Conservation (phyloP, 169 alveolate species). For the Eimeria maxima region DNA sequence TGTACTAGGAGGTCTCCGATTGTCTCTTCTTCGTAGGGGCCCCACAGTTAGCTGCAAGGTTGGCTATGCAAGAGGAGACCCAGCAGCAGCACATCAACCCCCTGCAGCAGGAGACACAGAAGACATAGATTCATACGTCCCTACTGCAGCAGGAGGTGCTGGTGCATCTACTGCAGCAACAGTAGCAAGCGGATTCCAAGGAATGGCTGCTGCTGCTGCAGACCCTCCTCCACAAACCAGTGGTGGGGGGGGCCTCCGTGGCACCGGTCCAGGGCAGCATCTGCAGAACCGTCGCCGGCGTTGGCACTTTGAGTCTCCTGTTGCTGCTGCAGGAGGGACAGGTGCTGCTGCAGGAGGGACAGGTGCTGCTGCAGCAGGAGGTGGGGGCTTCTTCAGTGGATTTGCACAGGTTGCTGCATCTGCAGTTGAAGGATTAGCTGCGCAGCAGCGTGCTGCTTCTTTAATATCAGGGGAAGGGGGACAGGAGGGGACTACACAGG, state of each 20-base stretch:
- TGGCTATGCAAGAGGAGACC: background rate
- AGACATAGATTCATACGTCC: slow-evolving; percentile 13
- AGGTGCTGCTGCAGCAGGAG: slow-evolving; percentile 40
- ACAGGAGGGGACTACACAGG: background rate
- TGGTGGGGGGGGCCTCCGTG: slow-evolving; percentile 1
- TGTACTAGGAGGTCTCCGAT: slow-evolving; percentile 1
- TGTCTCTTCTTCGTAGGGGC: slow-evolving; percentile 25
- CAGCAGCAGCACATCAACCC: slow-evolving; percentile 24
- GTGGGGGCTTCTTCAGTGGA: background rate
- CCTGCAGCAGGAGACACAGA: slow-evolving; percentile 32
- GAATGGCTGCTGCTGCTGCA: background rate
- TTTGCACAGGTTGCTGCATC: slow-evolving; percentile 9
- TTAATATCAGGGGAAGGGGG: slow-evolving; percentile 43
- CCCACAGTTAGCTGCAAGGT: slow-evolving; percentile 35
- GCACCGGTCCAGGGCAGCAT: background rate
- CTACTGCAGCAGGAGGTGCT: slow-evolving; percentile 22
- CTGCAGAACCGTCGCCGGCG: slow-evolving; percentile 33
- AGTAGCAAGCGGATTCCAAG: background rate
- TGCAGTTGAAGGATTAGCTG: slow-evolving; percentile 13
- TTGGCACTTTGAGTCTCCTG: background rate
- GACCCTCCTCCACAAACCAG: too few species aligned
- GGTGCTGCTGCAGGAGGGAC: background rate
- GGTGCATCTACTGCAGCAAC: slow-evolving; percentile 13
- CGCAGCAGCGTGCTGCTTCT: slow-evolving; percentile 51
- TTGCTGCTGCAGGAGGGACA: background rate